Conservation (phyloP, 768 basidiomycete species). For the Boletellus sp. region DNA sequence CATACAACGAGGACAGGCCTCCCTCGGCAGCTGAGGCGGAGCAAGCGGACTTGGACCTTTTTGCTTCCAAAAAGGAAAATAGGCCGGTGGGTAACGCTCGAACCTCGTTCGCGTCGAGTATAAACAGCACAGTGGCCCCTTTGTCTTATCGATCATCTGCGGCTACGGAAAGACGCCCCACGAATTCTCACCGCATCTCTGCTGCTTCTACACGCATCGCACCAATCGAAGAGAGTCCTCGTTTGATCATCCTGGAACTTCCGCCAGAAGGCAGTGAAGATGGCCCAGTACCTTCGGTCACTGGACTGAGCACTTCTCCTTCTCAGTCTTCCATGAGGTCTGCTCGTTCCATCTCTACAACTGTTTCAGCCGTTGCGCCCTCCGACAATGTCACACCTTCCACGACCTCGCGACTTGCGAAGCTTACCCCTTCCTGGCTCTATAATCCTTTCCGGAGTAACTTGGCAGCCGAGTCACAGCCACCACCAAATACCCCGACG, state of each 20-base stretch:
- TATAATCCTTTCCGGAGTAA: constrained; percentile 71
- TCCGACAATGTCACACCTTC: constrained; percentile 20
- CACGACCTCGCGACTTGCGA: constrained; percentile 43
- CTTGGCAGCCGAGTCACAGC: constrained; percentile 47
- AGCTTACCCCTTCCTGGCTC: constrained; percentile 72
- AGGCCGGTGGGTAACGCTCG: constrained; percentile 31
- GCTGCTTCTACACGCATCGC: constrained; percentile 45
- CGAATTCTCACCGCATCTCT: constrained; percentile 47
- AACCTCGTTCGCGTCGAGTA: constrained; percentile 41
- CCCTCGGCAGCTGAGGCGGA: constrained; percentile 58
- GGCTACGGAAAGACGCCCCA: constrained; percentile 37
- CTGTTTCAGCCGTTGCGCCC: constrained; percentile 20
- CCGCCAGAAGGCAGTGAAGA: constrained; percentile 41
- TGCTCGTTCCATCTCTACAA: constrained; percentile 48
- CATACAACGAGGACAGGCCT: constrained; percentile 32
- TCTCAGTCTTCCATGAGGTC: constrained; percentile 63
- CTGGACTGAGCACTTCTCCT: constrained; percentile 53
- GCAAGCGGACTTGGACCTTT: constrained; percentile 69
- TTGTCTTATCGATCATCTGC: constrained; percentile 34
- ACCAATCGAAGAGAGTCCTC: constrained; percentile 73
- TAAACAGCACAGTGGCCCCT: constrained; percentile 34
- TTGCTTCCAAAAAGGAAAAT: constrained; percentile 46
- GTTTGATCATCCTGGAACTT: constrained; percentile 45
- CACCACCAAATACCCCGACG: constrained; percentile 48
- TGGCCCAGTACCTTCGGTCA: constrained; percentile 31